Base-by-base conservation (phyloP, 2,329 filamentous ascomycete genomes). In the Domatiomyces globalis region DNA sequence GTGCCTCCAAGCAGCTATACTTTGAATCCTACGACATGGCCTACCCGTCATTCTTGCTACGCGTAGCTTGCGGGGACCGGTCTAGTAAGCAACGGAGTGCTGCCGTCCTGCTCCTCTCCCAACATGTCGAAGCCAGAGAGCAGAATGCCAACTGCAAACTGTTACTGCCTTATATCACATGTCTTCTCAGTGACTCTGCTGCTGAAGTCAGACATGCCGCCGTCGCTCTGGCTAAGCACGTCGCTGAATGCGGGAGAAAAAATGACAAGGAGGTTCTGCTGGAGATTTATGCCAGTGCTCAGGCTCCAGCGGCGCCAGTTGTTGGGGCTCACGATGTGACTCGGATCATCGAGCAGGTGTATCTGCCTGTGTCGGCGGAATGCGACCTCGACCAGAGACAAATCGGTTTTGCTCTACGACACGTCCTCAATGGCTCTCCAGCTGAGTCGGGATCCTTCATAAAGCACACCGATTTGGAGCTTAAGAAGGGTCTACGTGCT, bases 341-440 rank as follows among this genome's bases (percentile, higher is more conserved):
- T 44, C 81, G 78, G 52, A 67, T 94, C 18, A 63, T 92, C 0
- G 74, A 79, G 18, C 73, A 78, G 18, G 73, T 84, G 39, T 68
- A 95, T n/a, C 66, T 87, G 18, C 86, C 86, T 0, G 78, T 77
- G 1, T 69, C 95, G 8, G 89, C 95, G 66, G 92, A 95, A 66
- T 94, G 84, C 61, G 75, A 90, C 2, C 78, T 95, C 58, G 88
- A 96, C 63, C 71, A 79, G 3, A 78, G 76, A 25, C 82, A 92
- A 54, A 74, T 95, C 45, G 71, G 76, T 22, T 77, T 78, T 18
- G 75, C 82, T 2, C 65, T 95, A 4, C 74, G 78, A 54, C 74
- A 72, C 29, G 68, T 75, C 0, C 64, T 92, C 9, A 79, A 82
- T 58, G 77, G 78, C 49, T 57, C 62, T 22, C 53, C 57, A 51